Evolutionary conservation across 2,329 filamentous ascomycete species (phyloP), one percentile per base, ranked within the genome.

Genomic region (Thielaviopsis musarum): DNA sequence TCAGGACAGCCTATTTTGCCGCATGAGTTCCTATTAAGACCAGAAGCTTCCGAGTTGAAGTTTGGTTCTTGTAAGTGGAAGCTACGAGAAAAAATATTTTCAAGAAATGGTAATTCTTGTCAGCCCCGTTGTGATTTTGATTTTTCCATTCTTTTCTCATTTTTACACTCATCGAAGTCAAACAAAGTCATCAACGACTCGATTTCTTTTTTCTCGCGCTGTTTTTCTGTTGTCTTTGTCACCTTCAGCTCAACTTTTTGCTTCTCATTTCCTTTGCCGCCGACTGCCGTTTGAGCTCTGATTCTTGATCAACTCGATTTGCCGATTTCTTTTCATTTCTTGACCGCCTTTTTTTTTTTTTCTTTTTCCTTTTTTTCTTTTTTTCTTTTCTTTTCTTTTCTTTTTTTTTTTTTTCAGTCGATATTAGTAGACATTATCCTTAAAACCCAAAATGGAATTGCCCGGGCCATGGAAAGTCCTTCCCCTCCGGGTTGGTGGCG

Each of bases 391-490:
- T n/a, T 19, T 21, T 38, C 1, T 10, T 17, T 17, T 17, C 5
- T 41, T 21, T 26, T 5, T 15, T 17, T 24, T 57, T 6, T n/a
- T 52, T 51, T n/a, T 26, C 30, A 17, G 19, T 19, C 21, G 4
- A 45, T 24, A 28, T 15, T 21, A 24, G 13, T 15, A 30, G 13
- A 19, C 22, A 17, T n/a, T 4, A 5, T 62, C 28, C 22, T 17
- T 26, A 15, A 3, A 45, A 24, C 12, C 17, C 53, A 59, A 53
- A 55, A 74, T 73, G 72, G 57, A 66, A 22, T 57, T 63, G 34
- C 59, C 64, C n/a, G 66, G 66, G 58, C 66, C 67, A 64, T 82
- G 79, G 79, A 71, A 72, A 56, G 73, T 73, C 34, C 69, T 81
- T 61, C 76, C 77, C 49, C 67, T 75, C 38, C 62, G 69, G 17